phyloP scores from a whole-genome alignment of 2,329 filamentous ascomycete species.

The Apiospora kogelbergensis region DNA sequence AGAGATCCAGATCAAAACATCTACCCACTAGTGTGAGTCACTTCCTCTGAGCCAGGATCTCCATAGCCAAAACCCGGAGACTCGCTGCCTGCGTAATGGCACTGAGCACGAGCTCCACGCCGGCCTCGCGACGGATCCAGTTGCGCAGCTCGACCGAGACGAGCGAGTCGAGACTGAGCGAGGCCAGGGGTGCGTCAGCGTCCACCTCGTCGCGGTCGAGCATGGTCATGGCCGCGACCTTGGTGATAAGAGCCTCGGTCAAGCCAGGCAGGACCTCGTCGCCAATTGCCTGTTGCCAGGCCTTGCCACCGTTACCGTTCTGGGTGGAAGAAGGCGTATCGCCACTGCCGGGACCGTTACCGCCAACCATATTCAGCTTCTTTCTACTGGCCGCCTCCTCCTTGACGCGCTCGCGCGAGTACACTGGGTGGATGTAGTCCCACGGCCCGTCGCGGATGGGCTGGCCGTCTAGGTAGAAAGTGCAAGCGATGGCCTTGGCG shows the following conservation, averaged over 20 bases:
- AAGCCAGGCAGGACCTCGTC: constrained; percentile 7
- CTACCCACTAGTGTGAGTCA: not conserved
- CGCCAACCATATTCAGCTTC: not conserved
- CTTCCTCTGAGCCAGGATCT: constrained; percentile 16
- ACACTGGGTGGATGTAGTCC: constrained; percentile 16
- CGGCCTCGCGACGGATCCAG: constrained; percentile 28
- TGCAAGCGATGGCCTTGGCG: constrained; percentile 12
- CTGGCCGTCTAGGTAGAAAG: constrained; percentile 7
- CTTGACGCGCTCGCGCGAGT: constrained; percentile 11
- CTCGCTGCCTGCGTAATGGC: constrained; percentile 15
- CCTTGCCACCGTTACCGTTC: no score
- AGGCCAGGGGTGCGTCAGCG: constrained; percentile 12
- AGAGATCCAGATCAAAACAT: no score
- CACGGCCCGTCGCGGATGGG: constrained; percentile 10
- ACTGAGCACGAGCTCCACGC: constrained; percentile 19
- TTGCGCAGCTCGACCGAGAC: constrained; percentile 30
- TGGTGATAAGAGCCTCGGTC: constrained; percentile 14
- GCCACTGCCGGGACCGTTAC: not conserved
- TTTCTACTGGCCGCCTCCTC: not conserved
- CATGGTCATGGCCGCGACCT: constrained; percentile 18
- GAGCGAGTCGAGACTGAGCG: constrained; percentile 29
- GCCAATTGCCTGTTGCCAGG: constrained; percentile 3
- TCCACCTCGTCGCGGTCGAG: constrained; percentile 17
- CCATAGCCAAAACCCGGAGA: constrained; percentile 10
- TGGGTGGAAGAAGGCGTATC: not conserved